Evolutionary conservation across 202 grass and related monocot species (phyloP).

Genomic region (Panicum hallii): DNA sequence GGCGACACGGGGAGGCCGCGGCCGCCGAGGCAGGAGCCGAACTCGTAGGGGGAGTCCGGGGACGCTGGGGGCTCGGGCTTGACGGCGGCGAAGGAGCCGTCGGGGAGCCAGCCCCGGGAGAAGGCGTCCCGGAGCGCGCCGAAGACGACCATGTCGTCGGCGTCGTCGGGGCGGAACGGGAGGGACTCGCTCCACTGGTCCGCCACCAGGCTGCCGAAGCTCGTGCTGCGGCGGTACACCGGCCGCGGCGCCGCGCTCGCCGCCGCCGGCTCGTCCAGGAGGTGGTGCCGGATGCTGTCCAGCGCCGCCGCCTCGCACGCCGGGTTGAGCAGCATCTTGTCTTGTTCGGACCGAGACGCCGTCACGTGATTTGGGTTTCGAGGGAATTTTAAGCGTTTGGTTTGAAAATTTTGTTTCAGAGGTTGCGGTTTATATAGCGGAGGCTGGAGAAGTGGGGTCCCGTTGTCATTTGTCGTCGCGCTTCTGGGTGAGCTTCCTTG

Average conservation of each 20-base stretch:
- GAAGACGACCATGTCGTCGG: constrained; percentile 89
- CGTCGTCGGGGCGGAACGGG: constrained; percentile 81
- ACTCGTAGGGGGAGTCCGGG: constrained; percentile 16
- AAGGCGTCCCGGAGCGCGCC: constrained; percentile 80
- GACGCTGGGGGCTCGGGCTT: constrained; percentile 59
- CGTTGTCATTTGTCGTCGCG: not conserved
- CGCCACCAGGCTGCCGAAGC: constrained; percentile 79
- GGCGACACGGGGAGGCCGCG: not conserved
- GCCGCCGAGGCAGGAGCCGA: constrained; percentile 5
- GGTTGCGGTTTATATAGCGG: constrained; percentile 44
- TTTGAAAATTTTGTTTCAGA: not conserved
- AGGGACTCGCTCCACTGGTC: constrained; percentile 90
- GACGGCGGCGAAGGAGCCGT: constrained; percentile 59
- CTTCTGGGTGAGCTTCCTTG: constrained; percentile 44
- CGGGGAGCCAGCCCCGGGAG: constrained; percentile 72
- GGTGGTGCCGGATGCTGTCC: constrained; percentile 60
- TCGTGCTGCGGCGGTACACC: constrained; percentile 68
- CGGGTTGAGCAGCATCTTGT: constrained; percentile 30
- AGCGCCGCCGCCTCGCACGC: constrained; percentile 39
- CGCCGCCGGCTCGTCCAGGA: constrained; percentile 49
- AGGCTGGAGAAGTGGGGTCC: not conserved
- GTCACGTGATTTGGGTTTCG: constrained; percentile 13
- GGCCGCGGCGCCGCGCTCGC: constrained; percentile 35
- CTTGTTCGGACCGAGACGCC: not conserved
- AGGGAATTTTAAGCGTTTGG: constrained; percentile 21